These are phyloP conservation scores for Fusarium phyllophilum DNA, from an alignment of 2,329 filamentous ascomycete species.

Conservation along the genomic window DNA sequence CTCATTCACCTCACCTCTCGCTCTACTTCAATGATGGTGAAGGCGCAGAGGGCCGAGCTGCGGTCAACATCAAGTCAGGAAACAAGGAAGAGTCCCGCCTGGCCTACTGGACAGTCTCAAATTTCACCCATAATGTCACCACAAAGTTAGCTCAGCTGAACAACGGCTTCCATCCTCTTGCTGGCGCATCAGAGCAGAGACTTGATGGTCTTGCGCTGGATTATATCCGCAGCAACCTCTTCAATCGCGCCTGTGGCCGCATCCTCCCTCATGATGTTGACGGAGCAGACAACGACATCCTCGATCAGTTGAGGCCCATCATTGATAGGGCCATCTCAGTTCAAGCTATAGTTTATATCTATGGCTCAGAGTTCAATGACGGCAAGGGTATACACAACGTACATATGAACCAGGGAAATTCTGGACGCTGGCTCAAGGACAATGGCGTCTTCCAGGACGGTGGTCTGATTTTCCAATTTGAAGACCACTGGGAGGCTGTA, in stretches of 20 bases:
- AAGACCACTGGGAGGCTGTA: not conserved
- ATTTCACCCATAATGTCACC: not conserved
- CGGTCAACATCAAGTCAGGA: not conserved
- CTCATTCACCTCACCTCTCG: not conserved
- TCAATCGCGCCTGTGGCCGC: not conserved
- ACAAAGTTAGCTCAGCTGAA: not conserved
- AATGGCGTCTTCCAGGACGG: not conserved
- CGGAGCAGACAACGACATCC: not conserved
- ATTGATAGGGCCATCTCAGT: not conserved
- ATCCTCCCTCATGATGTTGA: not conserved
- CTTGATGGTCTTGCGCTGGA: not conserved
- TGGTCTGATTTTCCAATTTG: not conserved
- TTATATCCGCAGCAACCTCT: not conserved
- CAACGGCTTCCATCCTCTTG: not conserved
- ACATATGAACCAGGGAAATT: not conserved
- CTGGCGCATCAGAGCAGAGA: not conserved
- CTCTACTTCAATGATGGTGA: not conserved
- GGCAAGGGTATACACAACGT: not conserved
- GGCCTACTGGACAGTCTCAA: not conserved
- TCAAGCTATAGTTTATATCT: not conserved
- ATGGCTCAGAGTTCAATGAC: not conserved
- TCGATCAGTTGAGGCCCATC: not conserved
- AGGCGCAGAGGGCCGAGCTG: not conserved
- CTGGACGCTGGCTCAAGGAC: not conserved
- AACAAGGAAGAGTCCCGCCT: not conserved